Evolutionary conservation across 768 basidiomycete species (phyloP).

Genomic region (Pleurotus djamor): DNA sequence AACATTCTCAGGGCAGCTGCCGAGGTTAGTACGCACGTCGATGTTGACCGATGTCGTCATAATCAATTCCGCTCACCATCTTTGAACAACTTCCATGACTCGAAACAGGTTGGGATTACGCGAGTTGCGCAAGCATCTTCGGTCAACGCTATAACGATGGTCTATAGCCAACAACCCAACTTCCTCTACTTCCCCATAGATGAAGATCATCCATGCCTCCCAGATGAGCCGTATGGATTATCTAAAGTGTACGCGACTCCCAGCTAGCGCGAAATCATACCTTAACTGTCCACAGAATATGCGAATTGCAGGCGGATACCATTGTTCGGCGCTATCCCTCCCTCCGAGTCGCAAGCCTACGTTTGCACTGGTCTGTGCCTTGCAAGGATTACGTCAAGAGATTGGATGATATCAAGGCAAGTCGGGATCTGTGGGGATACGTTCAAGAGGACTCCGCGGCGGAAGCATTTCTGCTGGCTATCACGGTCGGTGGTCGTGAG

Average conservation of each 20-base stretch:
- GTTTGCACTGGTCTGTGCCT: slow-evolving; percentile 54
- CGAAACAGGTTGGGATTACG: slow-evolving; percentile 49
- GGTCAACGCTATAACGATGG: slow-evolving; percentile 56
- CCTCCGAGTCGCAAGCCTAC: slow-evolving; percentile 70
- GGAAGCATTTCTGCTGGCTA: slow-evolving; percentile 60
- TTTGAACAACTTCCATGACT: no score
- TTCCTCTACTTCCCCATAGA: slow-evolving; percentile 68
- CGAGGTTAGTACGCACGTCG: slow-evolving; percentile 44
- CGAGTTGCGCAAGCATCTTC: slow-evolving; percentile 64
- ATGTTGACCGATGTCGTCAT: neutral
- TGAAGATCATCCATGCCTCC: slow-evolving; percentile 57
- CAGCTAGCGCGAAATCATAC: neutral
- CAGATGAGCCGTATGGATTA: slow-evolving; percentile 70
- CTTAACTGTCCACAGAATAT: slow-evolving; percentile 38
- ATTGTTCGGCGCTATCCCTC: slow-evolving; percentile 59
- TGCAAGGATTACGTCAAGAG: slow-evolving; percentile 27
- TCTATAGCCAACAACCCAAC: slow-evolving; percentile 40
- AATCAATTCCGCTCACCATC: neutral
- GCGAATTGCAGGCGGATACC: slow-evolving; percentile 66
- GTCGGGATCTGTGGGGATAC: slow-evolving; percentile 66
- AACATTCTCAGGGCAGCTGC: slow-evolving; percentile 68
- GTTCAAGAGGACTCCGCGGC: slow-evolving; percentile 66
- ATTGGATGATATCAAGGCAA: slow-evolving; percentile 23
- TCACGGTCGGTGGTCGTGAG: no score
- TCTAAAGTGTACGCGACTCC: slow-evolving; percentile 55